These are phyloP conservation scores for Hymenoscyphus linearis DNA, from an alignment of 2,329 filamentous ascomycete genomes.

Conservation along the genomic window DNA sequence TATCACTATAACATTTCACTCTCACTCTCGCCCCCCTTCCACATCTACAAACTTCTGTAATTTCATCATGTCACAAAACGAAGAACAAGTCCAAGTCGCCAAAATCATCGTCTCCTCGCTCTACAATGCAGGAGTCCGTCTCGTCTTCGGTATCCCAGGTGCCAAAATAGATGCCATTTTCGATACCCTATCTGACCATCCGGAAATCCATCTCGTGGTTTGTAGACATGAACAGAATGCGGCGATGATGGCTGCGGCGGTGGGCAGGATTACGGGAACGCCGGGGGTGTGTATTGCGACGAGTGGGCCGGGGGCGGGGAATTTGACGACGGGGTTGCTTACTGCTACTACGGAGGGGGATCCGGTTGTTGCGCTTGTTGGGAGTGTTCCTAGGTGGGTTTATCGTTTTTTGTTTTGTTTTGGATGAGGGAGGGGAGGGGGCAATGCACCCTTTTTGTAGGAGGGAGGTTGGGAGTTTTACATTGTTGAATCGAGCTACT, in stretches of 20 bases:
- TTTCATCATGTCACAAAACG: background rate
- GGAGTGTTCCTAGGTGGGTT: constrained; percentile 35
- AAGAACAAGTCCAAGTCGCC: background rate
- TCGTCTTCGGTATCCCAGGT: constrained; percentile 44
- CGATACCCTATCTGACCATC: constrained; percentile 41
- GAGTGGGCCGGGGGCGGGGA: constrained; percentile 42
- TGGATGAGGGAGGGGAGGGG: too few relatives aligned
- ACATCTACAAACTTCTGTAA: too few relatives aligned
- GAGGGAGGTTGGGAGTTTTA: too few relatives aligned
- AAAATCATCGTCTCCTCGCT: constrained; percentile 17
- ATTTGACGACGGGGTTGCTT: constrained; percentile 41
- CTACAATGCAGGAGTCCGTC: constrained; percentile 37
- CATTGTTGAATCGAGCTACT: too few relatives aligned
- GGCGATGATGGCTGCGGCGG: constrained; percentile 44
- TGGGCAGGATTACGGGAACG: constrained; percentile 41
- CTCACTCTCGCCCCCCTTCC: background rate
- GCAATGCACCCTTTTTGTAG: too few relatives aligned
- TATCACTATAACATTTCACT: too few relatives aligned
- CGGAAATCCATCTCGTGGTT: constrained; percentile 42
- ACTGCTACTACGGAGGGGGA: constrained; percentile 44
- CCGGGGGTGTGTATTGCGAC: constrained; percentile 44
- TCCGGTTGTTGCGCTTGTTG: constrained; percentile 44
- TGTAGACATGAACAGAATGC: constrained; percentile 46
- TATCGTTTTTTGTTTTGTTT: background rate
- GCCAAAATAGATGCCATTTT: constrained; percentile 45